A percentile compares a stretch with the other conserved stretches of the same genome.
These are phyloP conservation scores for Luzula sylvatica DNA, from an alignment of 176 grass and related monocot species.

Conservation along the genomic window DNA sequence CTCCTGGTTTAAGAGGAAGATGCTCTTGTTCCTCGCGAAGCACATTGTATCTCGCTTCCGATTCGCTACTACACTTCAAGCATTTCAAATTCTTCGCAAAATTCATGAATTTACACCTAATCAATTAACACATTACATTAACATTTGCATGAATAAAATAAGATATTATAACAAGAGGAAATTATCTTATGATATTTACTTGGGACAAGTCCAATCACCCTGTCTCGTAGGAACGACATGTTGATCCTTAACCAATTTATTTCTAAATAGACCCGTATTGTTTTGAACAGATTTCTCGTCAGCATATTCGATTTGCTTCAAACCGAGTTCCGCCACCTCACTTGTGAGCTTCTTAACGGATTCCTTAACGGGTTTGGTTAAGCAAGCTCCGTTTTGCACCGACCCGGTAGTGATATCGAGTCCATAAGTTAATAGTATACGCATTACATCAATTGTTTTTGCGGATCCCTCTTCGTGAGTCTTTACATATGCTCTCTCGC, in stretches of 20 bases:
- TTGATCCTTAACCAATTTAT: conserved; percentile 33
- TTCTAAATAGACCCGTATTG: conserved; percentile 7
- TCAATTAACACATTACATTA: conserved; percentile 10
- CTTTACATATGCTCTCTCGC: conserved; percentile 79
- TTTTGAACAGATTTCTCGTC: conserved; percentile 20
- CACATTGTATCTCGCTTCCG: conserved; percentile 59
- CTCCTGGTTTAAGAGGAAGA: conserved; percentile 91
- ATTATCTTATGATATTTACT: conserved; percentile 31
- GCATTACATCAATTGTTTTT: conserved; percentile 85
- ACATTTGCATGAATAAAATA: background rate
- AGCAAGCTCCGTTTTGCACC: conserved; percentile 58
- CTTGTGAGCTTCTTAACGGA: conserved; percentile 67
- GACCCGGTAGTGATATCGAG: conserved; percentile 55
- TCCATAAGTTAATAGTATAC: conserved; percentile 71
- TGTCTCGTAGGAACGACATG: conserved; percentile 52
- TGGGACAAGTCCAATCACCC: conserved; percentile 93
- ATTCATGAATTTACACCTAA: conserved; percentile 90
- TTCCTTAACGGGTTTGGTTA: conserved; percentile 53
- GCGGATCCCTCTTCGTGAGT: conserved; percentile 54
- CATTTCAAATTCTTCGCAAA: conserved; percentile 94
- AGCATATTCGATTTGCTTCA: conserved; percentile 32
- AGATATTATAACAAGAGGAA: background rate
- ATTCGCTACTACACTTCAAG: conserved; percentile 75
- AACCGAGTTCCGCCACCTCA: conserved; percentile 47
- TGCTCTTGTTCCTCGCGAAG: conserved; percentile 60